A percentile compares a stretch with the other conserved stretches of the same genome.
phyloP scores from a whole-genome alignment of 1,284 basidiomycete genomes.

The Fomitopsis pinicola region DNA sequence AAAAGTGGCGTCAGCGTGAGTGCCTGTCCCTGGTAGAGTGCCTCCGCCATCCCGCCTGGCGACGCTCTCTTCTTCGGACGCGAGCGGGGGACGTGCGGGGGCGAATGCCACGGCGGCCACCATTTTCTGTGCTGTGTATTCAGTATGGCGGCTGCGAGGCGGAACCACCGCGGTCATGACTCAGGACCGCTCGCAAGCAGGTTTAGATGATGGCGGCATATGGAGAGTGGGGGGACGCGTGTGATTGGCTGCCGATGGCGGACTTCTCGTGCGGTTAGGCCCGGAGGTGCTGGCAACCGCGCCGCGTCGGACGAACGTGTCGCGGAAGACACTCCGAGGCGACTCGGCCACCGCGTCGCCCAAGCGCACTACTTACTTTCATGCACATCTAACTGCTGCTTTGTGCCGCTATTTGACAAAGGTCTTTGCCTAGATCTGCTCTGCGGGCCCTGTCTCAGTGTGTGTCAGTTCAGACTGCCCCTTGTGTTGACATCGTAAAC shows the following conservation, averaged over 20 bases:
- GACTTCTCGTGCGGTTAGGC: background rate
- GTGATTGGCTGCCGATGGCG: background rate
- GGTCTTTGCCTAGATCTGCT: background rate
- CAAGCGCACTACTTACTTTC: background rate
- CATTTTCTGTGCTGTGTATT: background rate
- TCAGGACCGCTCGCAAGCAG: background rate
- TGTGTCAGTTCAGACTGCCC: background rate
- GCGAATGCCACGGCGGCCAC: background rate
- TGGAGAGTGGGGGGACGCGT: background rate
- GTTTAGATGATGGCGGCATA: constrained; percentile 1
- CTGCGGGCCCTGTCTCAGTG: background rate
- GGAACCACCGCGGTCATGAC: background rate
- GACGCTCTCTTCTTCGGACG: background rate
- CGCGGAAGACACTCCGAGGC: background rate
- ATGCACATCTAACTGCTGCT: background rate
- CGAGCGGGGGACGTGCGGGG: background rate
- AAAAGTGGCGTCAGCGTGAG: background rate
- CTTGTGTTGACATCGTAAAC: background rate
- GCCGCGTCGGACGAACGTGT: constrained; percentile 4
- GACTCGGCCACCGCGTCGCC: background rate
- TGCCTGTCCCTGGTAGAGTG: background rate
- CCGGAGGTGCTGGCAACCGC: constrained; percentile 2
- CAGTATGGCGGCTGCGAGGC: background rate
- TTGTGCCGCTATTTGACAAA: background rate
- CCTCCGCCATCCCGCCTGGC: no score